Conservation (phyloP, 2,329 filamentous ascomycete species). For the Huntiella decipiens region DNA sequence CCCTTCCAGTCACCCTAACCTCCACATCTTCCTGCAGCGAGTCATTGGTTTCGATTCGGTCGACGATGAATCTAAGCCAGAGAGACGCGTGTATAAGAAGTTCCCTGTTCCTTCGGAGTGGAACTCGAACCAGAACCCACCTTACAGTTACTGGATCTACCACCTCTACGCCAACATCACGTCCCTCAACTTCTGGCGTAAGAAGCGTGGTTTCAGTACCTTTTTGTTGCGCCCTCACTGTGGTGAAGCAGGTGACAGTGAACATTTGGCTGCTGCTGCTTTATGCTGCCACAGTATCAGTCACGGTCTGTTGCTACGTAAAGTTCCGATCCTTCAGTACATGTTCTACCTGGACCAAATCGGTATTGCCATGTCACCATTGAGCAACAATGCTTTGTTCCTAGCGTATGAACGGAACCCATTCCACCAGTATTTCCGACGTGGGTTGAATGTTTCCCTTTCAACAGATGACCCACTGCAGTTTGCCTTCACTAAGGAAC, state of each 20-base stretch:
- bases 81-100: constrained; percentile 85
- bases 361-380: constrained; percentile 95
- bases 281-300: constrained; percentile 94
- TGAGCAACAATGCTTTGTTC: constrained; percentile 95
- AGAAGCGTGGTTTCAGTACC: constrained; percentile 84
- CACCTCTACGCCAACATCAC: constrained; percentile 88
- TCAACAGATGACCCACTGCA: constrained; percentile 95
- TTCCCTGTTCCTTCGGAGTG: constrained; percentile 80
- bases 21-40: constrained; percentile 84
- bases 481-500: constrained; percentile 97
- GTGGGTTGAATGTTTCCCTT: constrained; percentile 84
- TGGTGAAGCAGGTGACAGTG: constrained; percentile 89
- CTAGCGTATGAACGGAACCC: constrained; percentile 93
- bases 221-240: constrained; percentile 87
- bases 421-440: constrained; percentile 86
- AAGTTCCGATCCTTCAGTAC: constrained; percentile 88
- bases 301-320: constrained; percentile 78
- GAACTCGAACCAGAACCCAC: constrained; percentile 86
- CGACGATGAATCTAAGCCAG: constrained; percentile 93
- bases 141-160: constrained; percentile 98
- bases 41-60: constrained; percentile 96
- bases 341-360: constrained; percentile 97
- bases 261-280: constrained; percentile 81
- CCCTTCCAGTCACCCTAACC: constrained; percentile 69
- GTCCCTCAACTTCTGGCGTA: constrained; percentile 81